Evolutionary conservation across 2,329 filamentous ascomycete species (phyloP), one percentile per base, ranked within the genome.

Genomic region (Talaromyces sp.): DNA sequence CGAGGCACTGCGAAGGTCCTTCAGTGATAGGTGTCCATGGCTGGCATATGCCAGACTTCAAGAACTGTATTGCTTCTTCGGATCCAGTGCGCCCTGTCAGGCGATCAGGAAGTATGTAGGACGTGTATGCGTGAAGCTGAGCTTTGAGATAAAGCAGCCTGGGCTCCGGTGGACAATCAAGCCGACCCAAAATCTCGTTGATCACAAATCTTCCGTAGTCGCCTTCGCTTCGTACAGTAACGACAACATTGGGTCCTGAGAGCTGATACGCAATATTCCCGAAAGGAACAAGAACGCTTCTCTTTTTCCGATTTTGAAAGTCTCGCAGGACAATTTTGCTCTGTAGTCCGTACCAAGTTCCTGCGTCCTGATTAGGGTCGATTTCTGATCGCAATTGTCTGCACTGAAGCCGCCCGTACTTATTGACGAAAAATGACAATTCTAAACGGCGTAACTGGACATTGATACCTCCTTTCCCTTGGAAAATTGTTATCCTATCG

Each of bases 311-410:
- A 50, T 82, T 80, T 0, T 65, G 60, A 0, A 67, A 56, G n/a
- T 81, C 79, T 0, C 79, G 76, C n/a, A 88, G 70, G 0, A 88
- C 79, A 4, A 88, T 70, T 67, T 83, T 87, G 67, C 81, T 86
- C 1, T 72, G 60, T 0, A 89, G 72, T 0, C 87, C 87, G 61
- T 88, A 82, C 66, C 82, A 78, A 0, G 83, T 84, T 0, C 86
- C 87, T 0, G 80, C 72, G 55, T 88, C 81, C 65, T 90, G 88
- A 11, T 83, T 65, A 0, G 69, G 67, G 56, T 86, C 84, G 0
- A 90, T 74, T 43, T 83, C 77, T 0, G 80, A 74, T 0, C 71
- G 68, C 0, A 88, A 74, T 62, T 87, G 77, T 0, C 57, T 70
- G 19, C 77, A 86, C 12, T 78, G 64, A 0, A 89, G 75, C 0